A percentile compares a stretch with the other conserved stretches of the same genome.
phyloP scores from a whole-genome alignment of 768 basidiomycete species.

The Agrocybe chaxingu region DNA sequence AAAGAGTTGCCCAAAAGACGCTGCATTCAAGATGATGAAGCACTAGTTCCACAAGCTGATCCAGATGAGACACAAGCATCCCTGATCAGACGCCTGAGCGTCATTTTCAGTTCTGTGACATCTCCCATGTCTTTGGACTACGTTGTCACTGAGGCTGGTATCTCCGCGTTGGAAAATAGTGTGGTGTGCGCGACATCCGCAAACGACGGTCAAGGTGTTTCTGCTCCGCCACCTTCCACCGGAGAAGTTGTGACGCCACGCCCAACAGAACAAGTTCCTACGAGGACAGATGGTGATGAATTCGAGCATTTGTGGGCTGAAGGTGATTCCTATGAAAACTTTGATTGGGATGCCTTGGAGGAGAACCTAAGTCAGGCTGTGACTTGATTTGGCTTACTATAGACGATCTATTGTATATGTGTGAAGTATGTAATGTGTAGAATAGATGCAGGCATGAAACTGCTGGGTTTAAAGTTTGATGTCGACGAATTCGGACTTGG shows the following conservation, averaged over 20 bases:
- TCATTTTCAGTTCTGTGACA: constrained; percentile 73
- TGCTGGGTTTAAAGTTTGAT: too few species aligned
- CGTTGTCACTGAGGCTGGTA: constrained; percentile 61
- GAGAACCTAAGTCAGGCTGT: constrained; percentile 18
- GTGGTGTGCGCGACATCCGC: neutral
- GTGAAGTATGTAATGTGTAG: too few species aligned
- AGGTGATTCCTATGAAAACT: constrained; percentile 38
- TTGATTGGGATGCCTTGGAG: constrained; percentile 27
- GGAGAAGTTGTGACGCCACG: neutral
- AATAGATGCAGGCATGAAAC: too few species aligned
- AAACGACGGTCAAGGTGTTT: neutral
- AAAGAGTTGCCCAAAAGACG: constrained; percentile 24
- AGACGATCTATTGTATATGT: too few species aligned
- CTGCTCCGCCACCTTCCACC: neutral
- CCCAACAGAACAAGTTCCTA: neutral
- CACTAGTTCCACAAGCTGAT: neutral
- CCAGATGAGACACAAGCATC: constrained; percentile 38
- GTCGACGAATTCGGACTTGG: too few species aligned
- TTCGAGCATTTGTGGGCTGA: constrained; percentile 42
- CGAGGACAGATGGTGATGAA: constrained; percentile 20
- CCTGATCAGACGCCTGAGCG: constrained; percentile 66
- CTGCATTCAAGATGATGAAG: constrained; percentile 9
- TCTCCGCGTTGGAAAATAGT: constrained; percentile 27
- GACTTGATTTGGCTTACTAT: neutral
- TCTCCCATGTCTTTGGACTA: constrained; percentile 68